Conservation (phyloP, 768 basidiomycete genomes). For the Russula griseocarnosa region DNA sequence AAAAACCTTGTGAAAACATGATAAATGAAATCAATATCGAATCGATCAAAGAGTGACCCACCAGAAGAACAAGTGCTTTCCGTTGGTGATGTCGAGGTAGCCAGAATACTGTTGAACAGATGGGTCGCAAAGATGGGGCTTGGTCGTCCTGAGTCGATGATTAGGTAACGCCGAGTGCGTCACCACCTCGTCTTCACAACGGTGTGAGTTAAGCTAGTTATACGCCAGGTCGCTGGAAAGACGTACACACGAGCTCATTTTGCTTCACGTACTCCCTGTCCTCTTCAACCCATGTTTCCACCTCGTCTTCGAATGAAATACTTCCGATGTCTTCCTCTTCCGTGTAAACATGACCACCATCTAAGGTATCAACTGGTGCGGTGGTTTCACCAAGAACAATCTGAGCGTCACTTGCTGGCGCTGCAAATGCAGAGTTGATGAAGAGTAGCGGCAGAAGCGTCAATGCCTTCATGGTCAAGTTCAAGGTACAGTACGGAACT, state of each 20-base stretch:
- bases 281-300: slow-evolving; percentile 55
- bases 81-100: slow-evolving; percentile 54
- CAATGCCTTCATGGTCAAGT: slow-evolving; percentile 42
- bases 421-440: slow-evolving; percentile 38
- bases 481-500: slow-evolving; percentile 23
- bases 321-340: slow-evolving; percentile 35
- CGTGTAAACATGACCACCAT: slow-evolving; percentile 19
- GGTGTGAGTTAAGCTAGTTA: neutral
- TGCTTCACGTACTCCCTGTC: slow-evolving; percentile 67
- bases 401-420: slow-evolving; percentile 43
- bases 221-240: neutral
- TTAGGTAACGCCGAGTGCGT: slow-evolving; percentile 38
- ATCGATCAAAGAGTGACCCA: slow-evolving; percentile 28
- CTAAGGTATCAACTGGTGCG: slow-evolving; percentile 25
- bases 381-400: slow-evolving; percentile 39
- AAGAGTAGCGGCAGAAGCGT: slow-evolving; percentile 37
- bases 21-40: neutral
- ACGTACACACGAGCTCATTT: slow-evolving; percentile 66
- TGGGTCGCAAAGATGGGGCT: slow-evolving; percentile 49
- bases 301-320: slow-evolving; percentile 42
- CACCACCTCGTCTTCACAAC: slow-evolving; percentile 40
- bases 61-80: slow-evolving; percentile 60
- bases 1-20: slow-evolving; percentile 64
- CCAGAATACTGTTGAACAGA: slow-evolving; percentile 51
- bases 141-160: slow-evolving; percentile 40